Evolutionary conservation across 768 basidiomycete species (phyloP).

Genomic region (Rhodotorula taiwanensis): DNA sequence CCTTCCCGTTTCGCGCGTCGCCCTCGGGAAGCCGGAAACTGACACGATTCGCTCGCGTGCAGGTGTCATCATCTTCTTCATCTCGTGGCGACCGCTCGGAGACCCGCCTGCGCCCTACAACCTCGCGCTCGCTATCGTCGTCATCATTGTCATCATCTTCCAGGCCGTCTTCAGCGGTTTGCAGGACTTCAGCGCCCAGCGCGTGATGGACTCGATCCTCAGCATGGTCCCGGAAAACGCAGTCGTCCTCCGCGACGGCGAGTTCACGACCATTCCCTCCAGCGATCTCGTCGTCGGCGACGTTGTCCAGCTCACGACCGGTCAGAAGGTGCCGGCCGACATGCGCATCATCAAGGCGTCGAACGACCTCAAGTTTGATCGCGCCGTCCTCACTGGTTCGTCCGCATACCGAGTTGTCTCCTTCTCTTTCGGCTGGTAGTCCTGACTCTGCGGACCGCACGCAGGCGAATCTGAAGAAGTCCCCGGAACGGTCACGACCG

Average conservation of each 20-base stretch:
- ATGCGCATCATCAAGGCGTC: slow-evolving; percentile 51
- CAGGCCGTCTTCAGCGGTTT: slow-evolving; percentile 40
- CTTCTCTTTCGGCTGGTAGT: too few relatives aligned
- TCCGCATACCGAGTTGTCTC: too few relatives aligned
- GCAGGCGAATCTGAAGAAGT: too few relatives aligned
- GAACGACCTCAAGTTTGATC: slow-evolving; percentile 57
- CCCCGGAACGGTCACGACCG: too few relatives aligned
- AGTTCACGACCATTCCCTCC: background rate
- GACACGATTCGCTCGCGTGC: too few relatives aligned
- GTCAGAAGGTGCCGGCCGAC: slow-evolving; percentile 46
- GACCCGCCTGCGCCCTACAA: slow-evolving; percentile 55
- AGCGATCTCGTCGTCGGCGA: slow-evolving; percentile 10
- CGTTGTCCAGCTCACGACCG: slow-evolving; percentile 21
- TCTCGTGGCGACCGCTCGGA: slow-evolving; percentile 54
- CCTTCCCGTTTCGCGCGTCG: slow-evolving; percentile 38
- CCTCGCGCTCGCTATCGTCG: slow-evolving; percentile 57
- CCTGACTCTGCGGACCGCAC: too few relatives aligned
- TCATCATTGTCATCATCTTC: slow-evolving; percentile 48
- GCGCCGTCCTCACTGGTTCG: slow-evolving; percentile 63
- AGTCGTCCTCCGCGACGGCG: slow-evolving; percentile 42
- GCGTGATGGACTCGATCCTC: slow-evolving; percentile 58
- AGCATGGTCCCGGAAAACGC: slow-evolving; percentile 44
- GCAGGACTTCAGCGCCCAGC: slow-evolving; percentile 54
- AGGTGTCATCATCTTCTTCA: too few relatives aligned
- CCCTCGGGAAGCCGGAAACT: too few relatives aligned